Conservation (phyloP, 2,329 filamentous ascomycete genomes). For the Fusarium sterilihyphosum region DNA sequence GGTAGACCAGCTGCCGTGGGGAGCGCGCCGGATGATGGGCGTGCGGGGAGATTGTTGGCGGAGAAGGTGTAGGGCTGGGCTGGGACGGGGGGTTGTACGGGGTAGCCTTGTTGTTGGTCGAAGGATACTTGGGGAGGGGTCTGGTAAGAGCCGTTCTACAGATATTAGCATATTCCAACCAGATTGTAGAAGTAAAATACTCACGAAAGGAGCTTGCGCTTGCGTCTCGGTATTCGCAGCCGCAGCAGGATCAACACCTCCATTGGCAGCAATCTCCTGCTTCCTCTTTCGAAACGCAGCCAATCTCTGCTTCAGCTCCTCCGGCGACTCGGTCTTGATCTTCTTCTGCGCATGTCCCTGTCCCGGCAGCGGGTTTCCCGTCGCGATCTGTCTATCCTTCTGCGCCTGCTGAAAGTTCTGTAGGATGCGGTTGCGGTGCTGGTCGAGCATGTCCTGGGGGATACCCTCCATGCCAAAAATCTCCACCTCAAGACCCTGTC, state of each 20-base stretch:
- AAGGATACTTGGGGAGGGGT: conserved; percentile 22
- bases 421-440: conserved; percentile 87
- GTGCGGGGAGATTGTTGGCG: conserved; percentile 56
- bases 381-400: conserved; percentile 81
- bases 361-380: conserved; percentile 83
- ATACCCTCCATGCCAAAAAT: conserved; percentile 99
- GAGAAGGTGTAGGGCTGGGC: conserved; percentile 48
- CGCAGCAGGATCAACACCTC: conserved; percentile 51
- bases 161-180: conserved; percentile 40
- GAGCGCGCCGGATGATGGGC: conserved; percentile 52
- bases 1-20: conserved; percentile 55
- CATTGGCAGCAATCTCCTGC: conserved; percentile 64
- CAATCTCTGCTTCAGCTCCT: conserved; percentile 82
- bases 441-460: conserved; percentile 82
- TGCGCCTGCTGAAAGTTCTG: conserved; percentile 87
- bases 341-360: conserved; percentile 67
- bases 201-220: conserved; percentile 66
- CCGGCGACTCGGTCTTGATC: conserved; percentile 76
- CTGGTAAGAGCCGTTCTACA: conserved; percentile 50
- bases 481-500: conserved; percentile 87
- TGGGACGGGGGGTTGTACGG: conserved; percentile 37
- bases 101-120: conserved; percentile 40
- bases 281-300: conserved; percentile 79
- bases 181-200: conserved; percentile 43
- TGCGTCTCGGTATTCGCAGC: conserved; percentile 56